A percentile compares a stretch with the other conserved stretches of the same genome.
Conservation (phyloP, 306 rosid genomes). For the Heteromeles arbutifolia region DNA sequence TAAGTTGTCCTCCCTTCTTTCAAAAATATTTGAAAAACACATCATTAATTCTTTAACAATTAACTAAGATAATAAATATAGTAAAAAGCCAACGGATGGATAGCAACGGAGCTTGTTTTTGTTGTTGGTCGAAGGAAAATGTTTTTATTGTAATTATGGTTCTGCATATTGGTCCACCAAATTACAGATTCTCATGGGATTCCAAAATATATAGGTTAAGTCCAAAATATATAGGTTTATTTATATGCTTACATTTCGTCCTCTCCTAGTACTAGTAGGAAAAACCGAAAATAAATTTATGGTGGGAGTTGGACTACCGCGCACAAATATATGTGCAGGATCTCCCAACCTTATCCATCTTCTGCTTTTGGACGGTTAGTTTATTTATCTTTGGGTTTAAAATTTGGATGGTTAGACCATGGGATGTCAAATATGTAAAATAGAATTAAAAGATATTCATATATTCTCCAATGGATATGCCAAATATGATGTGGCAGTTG, state of each 20-base stretch:
- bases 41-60: neutral
- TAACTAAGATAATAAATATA: too few relatives aligned
- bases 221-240: too few relatives aligned
- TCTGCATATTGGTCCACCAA: neutral
- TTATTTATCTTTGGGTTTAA: too few relatives aligned
- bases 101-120: neutral
- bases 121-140: neutral
- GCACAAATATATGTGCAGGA: neutral
- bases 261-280: neutral
- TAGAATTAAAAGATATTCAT: too few relatives aligned
- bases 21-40: neutral
- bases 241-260: too few relatives aligned
- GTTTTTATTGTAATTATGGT: too few relatives aligned
- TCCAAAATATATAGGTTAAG: too few relatives aligned
- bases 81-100: too few relatives aligned
- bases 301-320: neutral
- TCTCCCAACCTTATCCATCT: neutral
- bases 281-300: neutral
- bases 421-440: too few relatives aligned
- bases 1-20: neutral
- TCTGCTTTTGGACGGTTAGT: neutral
- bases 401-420: too few relatives aligned
- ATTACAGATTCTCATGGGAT: too few relatives aligned
- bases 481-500: too few relatives aligned
- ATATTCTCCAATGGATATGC: fast-evolving